Conservation (phyloP, 2,329 filamentous ascomycete genomes). For the Fusarium sp. region DNA sequence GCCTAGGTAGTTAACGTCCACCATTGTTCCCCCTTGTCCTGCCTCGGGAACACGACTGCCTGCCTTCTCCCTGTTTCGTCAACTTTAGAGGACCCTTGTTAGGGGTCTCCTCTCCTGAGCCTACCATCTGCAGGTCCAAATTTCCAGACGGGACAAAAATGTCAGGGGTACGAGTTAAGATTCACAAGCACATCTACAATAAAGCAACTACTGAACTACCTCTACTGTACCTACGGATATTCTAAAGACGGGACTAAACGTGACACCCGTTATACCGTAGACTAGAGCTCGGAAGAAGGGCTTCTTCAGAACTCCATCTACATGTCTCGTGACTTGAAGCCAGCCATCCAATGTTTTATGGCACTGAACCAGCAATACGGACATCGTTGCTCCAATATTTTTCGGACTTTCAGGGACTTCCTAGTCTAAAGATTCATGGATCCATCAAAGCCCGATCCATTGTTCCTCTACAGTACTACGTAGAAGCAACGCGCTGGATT, state of each 20-base stretch:
- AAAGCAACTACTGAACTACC: not conserved
- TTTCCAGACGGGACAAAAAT: slow-evolving; percentile 41
- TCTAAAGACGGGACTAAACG: not conserved
- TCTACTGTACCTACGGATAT: not conserved
- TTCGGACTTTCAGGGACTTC: not conserved
- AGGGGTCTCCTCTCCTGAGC: slow-evolving; percentile 38
- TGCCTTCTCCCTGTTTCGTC: slow-evolving; percentile 37
- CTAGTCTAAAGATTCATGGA: slow-evolving; percentile 4
- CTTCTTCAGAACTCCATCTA: not conserved
- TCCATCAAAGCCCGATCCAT: slow-evolving; percentile 18
- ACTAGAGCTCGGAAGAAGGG: not conserved
- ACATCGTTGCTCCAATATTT: not conserved
- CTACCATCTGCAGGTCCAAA: slow-evolving; percentile 46
- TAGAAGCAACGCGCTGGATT: slow-evolving; percentile 34
- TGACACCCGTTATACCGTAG: not conserved
- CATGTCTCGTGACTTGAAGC: not conserved
- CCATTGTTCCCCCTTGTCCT: slow-evolving; percentile 27
- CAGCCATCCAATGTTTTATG: too few relatives aligned
- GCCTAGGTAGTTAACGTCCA: not conserved
- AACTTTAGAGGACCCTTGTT: slow-evolving; percentile 37
- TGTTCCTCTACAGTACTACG: slow-evolving; percentile 7
- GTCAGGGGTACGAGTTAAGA: slow-evolving; percentile 5
- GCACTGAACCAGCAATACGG: not conserved
- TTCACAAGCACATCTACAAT: not conserved
- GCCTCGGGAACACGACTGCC: slow-evolving; percentile 26